Percentiles rank a stretch among this genome's conserved stretches.
Evolutionary conservation across 257 asterid genomes (phyloP).

Genomic region (Schizonepeta tenuifolia): DNA sequence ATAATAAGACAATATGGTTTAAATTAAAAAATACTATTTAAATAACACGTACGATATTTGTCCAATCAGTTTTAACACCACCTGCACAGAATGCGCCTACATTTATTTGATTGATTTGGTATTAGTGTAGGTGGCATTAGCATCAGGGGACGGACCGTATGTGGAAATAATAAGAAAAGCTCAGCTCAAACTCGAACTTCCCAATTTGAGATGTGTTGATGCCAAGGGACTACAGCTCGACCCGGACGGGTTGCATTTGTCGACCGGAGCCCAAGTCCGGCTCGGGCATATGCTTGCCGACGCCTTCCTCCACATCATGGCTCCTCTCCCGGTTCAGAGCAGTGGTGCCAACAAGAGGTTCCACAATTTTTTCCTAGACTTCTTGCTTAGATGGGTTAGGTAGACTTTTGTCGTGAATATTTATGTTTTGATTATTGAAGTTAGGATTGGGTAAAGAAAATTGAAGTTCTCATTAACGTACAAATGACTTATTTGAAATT

Average conservation of each 20-base stretch:
- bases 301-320: conserved; percentile 41
- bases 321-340: conserved; percentile 53
- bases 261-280: conserved; percentile 52
- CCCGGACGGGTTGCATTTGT: conserved; percentile 58
- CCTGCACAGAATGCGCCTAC: no score
- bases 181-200: conserved; percentile 51
- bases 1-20: no score
- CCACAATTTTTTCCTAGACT: conserved; percentile 36
- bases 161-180: conserved; percentile 55
- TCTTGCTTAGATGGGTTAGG: conserved; percentile 38
- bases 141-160: conserved; percentile 63
- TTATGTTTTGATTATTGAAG: not conserved
- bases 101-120: not conserved
- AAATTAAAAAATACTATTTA: no score
- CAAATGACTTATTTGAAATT: not conserved
- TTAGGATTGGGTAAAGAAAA: not conserved
- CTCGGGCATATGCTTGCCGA: conserved; percentile 62
- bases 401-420: not conserved
- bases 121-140: conserved; percentile 60
- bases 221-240: conserved; percentile 58
- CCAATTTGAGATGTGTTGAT: conserved; percentile 60
- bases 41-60: no score
- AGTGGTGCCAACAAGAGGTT: conserved; percentile 38
- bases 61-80: no score
- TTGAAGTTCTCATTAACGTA: not conserved